Evolutionary conservation across 2,329 filamentous ascomycete species (phyloP), one percentile per base, ranked within the genome.

Genomic region (Penicillium sp.): DNA sequence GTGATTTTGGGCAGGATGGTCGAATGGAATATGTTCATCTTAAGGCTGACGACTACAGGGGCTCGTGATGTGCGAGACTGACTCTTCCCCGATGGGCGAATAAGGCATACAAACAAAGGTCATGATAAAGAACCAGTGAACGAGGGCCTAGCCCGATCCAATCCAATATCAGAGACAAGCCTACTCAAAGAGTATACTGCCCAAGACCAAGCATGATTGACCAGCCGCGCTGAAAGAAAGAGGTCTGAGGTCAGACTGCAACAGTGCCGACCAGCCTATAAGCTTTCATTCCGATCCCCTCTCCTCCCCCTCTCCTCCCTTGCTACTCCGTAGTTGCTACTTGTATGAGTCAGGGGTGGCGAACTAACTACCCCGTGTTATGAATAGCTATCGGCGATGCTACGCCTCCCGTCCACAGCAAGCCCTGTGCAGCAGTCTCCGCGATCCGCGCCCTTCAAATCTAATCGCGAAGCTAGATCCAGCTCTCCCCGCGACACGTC

Each of bases 401-500:
- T 34, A 34, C 34, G 15, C 28, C 7, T 15, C 22, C 22, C n/a
- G 14, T 7, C 31, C 31, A 31, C 10, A 49, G 15, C 28, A 10
- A 49, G 28, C 47, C 47, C 31, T 17, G 10, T 20, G n/a, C n/a
- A 20, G 17, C 5, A 28, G 25, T 28, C 25, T 28, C 4, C 25
- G 25, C 25, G 25, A 28, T 28, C 25, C 25, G 25, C 47, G 6
- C 17, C 17, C 28, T 4, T 31, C 15, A n/a, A 31, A 45, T 34
- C 45, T 28, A 35, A 35, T 49, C 45, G 45, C 34, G 28, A 35
- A 35, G 17, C 8, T 10, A 4, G 35, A 37, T 20, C 31, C 48
- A 17, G 12, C 31, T 50, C 5, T n/a, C 35, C 34, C 48, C 48
- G 31, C 17, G 37, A 56, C 51, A 61, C 55, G 39, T 57, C 58